Percentiles rank a stretch among this genome's conserved stretches.
Evolutionary conservation across 2,329 filamentous ascomycete genomes (phyloP).

Genomic region (Fusarium transvaalense): DNA sequence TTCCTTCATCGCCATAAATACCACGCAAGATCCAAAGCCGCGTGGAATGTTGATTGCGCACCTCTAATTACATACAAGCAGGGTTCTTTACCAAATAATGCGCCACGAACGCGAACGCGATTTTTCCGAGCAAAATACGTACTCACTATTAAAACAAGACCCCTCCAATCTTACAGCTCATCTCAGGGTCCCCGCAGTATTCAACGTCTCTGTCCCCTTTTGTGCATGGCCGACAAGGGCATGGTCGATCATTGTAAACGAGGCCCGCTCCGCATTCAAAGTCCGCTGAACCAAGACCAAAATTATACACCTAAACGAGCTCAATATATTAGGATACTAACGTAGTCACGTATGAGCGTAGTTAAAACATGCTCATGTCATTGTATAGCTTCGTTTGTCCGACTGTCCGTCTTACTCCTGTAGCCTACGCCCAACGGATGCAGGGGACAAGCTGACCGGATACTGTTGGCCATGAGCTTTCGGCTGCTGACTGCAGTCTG

Average conservation of each 20-base stretch:
- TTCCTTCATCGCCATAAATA: not conserved
- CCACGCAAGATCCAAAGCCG: not conserved
- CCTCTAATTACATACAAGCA: conserved; percentile 22
- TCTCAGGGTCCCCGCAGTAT: conserved; percentile 11
- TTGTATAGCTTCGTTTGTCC: not conserved
- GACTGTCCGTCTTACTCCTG: not conserved
- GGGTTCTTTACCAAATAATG: conserved; percentile 7
- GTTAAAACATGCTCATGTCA: not conserved
- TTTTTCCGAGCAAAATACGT: conserved; percentile 1
- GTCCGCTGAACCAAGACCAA: conserved; percentile 24
- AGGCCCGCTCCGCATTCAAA: conserved; percentile 23
- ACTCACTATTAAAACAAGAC: conserved; percentile 20
- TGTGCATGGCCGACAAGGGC: conserved; percentile 1
- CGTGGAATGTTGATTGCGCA: not conserved
- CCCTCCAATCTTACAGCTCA: conserved; percentile 31
- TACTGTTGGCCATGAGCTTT: not conserved
- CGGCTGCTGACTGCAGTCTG: not conserved
- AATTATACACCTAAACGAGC: not conserved
- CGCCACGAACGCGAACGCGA: conserved; percentile 32
- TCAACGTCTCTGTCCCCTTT: conserved; percentile 5
- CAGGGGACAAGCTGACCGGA: conserved; percentile 14
- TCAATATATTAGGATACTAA: conserved; percentile 3
- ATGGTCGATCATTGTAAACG: conserved; percentile 16
- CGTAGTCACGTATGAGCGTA: not conserved
- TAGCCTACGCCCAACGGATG: not conserved